A percentile compares a stretch with the other conserved stretches of the same genome.
phyloP scores from a whole-genome alignment of 2,329 filamentous ascomycete species.

The Bretziella fagacearum region DNA sequence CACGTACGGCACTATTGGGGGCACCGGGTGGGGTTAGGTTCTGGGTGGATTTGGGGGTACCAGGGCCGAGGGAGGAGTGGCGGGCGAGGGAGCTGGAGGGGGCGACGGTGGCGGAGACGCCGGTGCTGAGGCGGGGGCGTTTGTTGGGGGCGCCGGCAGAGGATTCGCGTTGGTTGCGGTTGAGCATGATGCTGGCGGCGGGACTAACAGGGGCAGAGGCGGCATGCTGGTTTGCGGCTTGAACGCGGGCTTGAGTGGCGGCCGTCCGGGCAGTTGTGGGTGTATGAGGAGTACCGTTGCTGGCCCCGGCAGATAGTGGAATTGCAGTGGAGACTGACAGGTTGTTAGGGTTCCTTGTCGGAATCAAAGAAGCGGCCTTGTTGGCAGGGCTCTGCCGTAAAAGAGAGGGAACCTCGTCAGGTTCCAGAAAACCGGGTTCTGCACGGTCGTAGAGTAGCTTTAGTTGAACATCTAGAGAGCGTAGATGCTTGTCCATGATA shows the following conservation, averaged over 20 bases:
- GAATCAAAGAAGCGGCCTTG: constrained; percentile 21
- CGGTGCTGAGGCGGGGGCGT: constrained; percentile 33
- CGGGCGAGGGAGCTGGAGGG: constrained; percentile 43
- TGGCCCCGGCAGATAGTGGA: background rate
- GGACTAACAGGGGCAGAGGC: constrained; percentile 43
- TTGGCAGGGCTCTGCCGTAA: constrained; percentile 42
- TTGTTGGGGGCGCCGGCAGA: constrained; percentile 33
- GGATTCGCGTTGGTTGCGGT: constrained; percentile 36
- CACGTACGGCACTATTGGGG: constrained; percentile 25
- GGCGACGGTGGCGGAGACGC: constrained; percentile 30
- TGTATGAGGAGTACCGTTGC: constrained; percentile 19
- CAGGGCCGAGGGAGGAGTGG: constrained; percentile 45
- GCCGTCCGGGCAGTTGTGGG: constrained; percentile 24
- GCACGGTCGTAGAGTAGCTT: constrained; percentile 43
- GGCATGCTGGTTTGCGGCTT: constrained; percentile 31
- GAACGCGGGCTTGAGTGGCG: constrained; percentile 32
- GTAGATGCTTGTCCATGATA: constrained; percentile 45
- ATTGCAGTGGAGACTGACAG: constrained; percentile 4
- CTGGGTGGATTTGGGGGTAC: constrained; percentile 36
- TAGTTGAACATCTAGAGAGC: constrained; percentile 44
- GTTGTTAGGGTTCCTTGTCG: constrained; percentile 14
- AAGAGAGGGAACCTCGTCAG: constrained; percentile 45
- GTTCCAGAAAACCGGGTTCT: constrained; percentile 44
- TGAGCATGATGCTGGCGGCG: constrained; percentile 42
- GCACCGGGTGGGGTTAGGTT: constrained; percentile 17